Evolutionary conservation across 2,329 filamentous ascomycete genomes (phyloP), one percentile per base, ranked within the genome.

Genomic region (Calonectria pseudoreteaudii): DNA sequence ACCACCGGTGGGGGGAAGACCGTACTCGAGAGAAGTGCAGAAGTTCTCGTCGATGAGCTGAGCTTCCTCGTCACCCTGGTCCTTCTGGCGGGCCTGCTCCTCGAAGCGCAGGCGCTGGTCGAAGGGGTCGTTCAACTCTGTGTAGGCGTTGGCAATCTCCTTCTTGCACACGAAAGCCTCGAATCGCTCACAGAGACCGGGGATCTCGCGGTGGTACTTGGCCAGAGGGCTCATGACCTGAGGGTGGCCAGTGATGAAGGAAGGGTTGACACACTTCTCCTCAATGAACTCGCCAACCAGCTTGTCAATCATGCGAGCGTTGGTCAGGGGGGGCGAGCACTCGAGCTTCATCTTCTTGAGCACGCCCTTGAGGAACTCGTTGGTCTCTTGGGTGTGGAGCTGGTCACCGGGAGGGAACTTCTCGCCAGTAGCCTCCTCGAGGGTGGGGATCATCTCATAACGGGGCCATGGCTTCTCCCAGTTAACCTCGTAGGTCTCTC

Each of bases 41-140:
- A 98, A 98, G 81, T 94, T 97, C 91, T 98, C 96, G 80, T 99
- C 97, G 70, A 98, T 93, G 80, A 97, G 88, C 87, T 98, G 97
- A 1, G 96, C 97, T 87, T 99, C 97, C 80, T 98, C 95, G 79
- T 99, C 97, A 83, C 97, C 97, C 87, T 98, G 95, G 9, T 93
- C 95, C 91, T 98, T 98, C 89, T 98, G 96, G 81, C 92, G 91
- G 6, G 96, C 96, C 87, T 99, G 97, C 91, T 98, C 96, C 85
- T 98, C 95, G 77, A 87, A 87, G 28, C 95, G 92, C 76, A 96
- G 87, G 75, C 97, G 92, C 88, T 99, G 97, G 86, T 98, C 96
- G 81, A 98, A 96, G 71, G 96, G 95, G 82, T 98, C 95, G 89
- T 87, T 87, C 90, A 99, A 93, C 91, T 99, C 97, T 49, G 96